Conservation (phyloP, 1,139 yeast genomes). For the Pneumocystis wakefieldiae region DNA sequence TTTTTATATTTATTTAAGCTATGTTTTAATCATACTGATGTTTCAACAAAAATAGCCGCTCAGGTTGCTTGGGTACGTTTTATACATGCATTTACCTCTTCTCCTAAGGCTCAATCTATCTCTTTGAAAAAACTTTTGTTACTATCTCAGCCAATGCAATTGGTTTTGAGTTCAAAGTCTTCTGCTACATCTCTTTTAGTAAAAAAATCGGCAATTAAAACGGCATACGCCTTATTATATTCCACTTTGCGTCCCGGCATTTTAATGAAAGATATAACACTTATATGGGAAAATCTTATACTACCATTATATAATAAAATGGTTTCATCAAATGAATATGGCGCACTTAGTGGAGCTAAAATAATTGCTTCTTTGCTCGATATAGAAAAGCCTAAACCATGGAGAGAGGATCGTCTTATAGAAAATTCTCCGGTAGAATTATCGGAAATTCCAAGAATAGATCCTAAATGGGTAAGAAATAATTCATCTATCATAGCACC, state of each 20-base stretch:
- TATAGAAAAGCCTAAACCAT: slow-evolving; percentile 4
- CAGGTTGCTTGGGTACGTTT: slow-evolving; percentile 11
- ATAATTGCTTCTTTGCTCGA: slow-evolving; percentile 3
- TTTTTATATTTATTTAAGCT: background rate
- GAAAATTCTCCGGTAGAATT: background rate
- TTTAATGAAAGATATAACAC: background rate
- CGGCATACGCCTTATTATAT: slow-evolving; percentile 8
- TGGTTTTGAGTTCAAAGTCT: slow-evolving; percentile 2
- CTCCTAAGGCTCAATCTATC: background rate
- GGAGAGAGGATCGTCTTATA: slow-evolving; percentile 8
- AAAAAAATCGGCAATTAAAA: slow-evolving; percentile 9
- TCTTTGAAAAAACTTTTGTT: slow-evolving; percentile 1
- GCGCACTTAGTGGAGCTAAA: slow-evolving; percentile 1
- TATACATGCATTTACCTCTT: slow-evolving; percentile 9
- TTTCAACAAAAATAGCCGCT: slow-evolving; percentile 9
- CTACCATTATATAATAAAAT: background rate
- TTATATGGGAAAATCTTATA: slow-evolving; percentile 7
- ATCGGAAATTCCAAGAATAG: slow-evolving; percentile 4
- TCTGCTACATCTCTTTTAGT: background rate
- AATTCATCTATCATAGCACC: slow-evolving; percentile 2
- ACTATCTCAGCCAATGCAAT: slow-evolving; percentile 4
- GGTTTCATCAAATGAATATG: slow-evolving; percentile 1
- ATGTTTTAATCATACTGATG: slow-evolving; percentile 11
- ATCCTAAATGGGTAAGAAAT: slow-evolving; percentile 10
- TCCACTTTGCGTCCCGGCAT: slow-evolving; percentile 5